These are phyloP conservation scores for Globisporangium ultimum DNA, from an alignment of 352 stramenopile genomes.

Conservation along the genomic window DNA sequence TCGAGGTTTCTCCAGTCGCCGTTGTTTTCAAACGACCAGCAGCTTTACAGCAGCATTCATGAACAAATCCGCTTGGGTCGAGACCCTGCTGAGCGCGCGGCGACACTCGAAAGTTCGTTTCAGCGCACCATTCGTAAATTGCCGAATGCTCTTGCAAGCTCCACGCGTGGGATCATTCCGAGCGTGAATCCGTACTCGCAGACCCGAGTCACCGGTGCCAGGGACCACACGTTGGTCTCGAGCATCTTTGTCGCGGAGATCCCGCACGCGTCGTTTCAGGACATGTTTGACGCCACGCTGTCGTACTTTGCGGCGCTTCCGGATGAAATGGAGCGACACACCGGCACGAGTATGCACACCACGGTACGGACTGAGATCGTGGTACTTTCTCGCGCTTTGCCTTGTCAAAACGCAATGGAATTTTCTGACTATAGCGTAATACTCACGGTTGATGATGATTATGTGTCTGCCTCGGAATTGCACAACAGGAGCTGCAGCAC, in stretches of 20 bases:
- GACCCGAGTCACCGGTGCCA: conserved; percentile 22
- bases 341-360: conserved; percentile 19
- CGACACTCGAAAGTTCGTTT: background rate
- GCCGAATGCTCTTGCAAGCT: background rate
- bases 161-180: background rate
- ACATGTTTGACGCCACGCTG: conserved; percentile 27
- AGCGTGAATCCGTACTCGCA: background rate
- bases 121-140: background rate
- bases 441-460: too few species aligned
- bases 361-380: background rate
- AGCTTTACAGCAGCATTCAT: background rate
- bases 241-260: conserved; percentile 37
- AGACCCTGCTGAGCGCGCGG: background rate
- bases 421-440: too few species aligned
- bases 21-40: background rate
- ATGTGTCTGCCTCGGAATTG: too few species aligned
- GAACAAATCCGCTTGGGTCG: background rate
- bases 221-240: conserved; percentile 29
- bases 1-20: background rate
- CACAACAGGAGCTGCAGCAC: background rate
- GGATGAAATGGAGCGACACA: conserved; percentile 31
- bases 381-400: background rate
- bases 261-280: conserved; percentile 28
- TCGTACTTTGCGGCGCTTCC: conserved; percentile 23
- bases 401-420: too few species aligned